Conservation (phyloP, 306 rosid species). For the Dalbergia cultrata region DNA sequence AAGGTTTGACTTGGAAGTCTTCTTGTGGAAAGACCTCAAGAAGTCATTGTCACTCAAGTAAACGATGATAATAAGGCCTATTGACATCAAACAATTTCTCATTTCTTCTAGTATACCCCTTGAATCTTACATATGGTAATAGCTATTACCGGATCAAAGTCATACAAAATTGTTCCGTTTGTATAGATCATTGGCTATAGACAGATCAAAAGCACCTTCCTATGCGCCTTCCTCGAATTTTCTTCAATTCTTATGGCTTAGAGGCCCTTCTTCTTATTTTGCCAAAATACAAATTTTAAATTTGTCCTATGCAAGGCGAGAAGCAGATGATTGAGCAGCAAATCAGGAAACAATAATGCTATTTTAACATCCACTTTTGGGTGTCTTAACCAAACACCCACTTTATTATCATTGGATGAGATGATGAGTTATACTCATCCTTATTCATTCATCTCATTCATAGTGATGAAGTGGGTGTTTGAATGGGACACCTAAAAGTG, state of each 20-base stretch:
- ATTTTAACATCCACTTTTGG: too few species aligned
- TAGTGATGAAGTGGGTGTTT: too few species aligned
- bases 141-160: constrained; percentile 49
- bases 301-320: constrained; percentile 33
- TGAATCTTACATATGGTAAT: constrained; percentile 2
- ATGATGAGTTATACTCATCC: too few species aligned
- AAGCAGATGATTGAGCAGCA: not conserved
- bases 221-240: constrained; percentile 51
- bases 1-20: constrained; percentile 60
- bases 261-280: not conserved
- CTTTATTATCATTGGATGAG: too few species aligned
- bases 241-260: constrained; percentile 30
- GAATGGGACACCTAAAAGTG: too few species aligned
- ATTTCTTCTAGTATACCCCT: not conserved
- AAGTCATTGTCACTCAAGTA: constrained; percentile 3
- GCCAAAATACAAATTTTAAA: constrained; percentile 18
- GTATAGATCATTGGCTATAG: not conserved
- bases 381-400: too few species aligned
- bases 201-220: constrained; percentile 32
- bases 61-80: not conserved
- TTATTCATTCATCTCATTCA: too few species aligned
- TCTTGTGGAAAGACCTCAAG: constrained; percentile 30
- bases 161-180: constrained; percentile 36
- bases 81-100: not conserved
- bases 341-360: constrained; percentile 5